These are phyloP conservation scores for Microthlaspi erraticum DNA, from an alignment of 345 rosid genomes.

Conservation along the genomic window DNA sequence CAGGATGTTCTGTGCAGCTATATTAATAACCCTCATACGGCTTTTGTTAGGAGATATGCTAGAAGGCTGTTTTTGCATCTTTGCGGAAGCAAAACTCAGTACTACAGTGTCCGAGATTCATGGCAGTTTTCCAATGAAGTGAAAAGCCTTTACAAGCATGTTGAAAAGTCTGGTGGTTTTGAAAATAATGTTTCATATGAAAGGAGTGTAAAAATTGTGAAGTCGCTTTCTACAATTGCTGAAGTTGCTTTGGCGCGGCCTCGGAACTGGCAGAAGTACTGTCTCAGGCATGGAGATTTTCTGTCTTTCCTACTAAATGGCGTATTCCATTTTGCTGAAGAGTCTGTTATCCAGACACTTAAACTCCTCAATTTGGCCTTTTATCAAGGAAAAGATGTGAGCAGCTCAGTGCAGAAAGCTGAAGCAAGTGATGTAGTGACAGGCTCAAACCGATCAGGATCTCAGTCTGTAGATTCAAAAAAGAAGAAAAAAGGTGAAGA, in stretches of 20 bases:
- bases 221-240: constrained; percentile 87
- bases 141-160: constrained; percentile 80
- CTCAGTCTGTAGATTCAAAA: constrained; percentile 75
- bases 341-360: constrained; percentile 86
- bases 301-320: constrained; percentile 81
- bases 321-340: constrained; percentile 87
- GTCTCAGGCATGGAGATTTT: constrained; percentile 83
- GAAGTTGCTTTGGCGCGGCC: constrained; percentile 96
- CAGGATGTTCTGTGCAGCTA: constrained; percentile 98
- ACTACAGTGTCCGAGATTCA: constrained; percentile 89
- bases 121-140: constrained; percentile 97
- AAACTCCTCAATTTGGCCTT: constrained; percentile 89
- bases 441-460: constrained; percentile 64
- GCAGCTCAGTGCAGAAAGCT: constrained; percentile 62
- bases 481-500: constrained; percentile 96
- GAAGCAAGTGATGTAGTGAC: constrained; percentile 71
- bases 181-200: constrained; percentile 83
- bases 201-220: constrained; percentile 92
- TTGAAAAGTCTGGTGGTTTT: constrained; percentile 90
- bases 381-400: constrained; percentile 85
- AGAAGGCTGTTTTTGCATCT: constrained; percentile 97
- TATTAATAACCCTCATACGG: constrained; percentile 92
- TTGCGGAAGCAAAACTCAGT: constrained; percentile 96
- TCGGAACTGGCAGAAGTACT: constrained; percentile 98
- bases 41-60: constrained; percentile 95